A percentile compares a stretch with the other conserved stretches of the same genome.
Conservation (phyloP, 768 basidiomycete species). For the Cystofilobasidium bisporidii region DNA sequence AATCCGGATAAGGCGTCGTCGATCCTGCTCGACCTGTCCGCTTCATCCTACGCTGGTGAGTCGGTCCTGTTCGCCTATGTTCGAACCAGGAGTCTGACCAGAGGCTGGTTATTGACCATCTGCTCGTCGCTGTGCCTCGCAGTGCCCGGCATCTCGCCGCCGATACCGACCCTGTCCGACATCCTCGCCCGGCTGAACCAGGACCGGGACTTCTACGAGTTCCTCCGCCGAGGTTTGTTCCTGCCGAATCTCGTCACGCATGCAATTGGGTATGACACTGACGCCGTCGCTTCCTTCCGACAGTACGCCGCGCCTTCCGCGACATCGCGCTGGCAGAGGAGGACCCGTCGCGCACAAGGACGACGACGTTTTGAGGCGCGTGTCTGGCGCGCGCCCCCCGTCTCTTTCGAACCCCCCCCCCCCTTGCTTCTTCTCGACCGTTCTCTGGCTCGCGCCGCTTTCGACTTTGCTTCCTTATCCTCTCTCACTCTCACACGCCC, state of each 20-base stretch:
- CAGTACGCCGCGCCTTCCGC: conserved; percentile 14
- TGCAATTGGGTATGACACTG: background rate
- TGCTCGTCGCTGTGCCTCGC: background rate
- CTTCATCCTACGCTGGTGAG: conserved; percentile 15
- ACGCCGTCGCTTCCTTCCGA: background rate
- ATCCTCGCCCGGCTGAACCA: conserved; percentile 16
- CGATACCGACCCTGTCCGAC: conserved; percentile 6
- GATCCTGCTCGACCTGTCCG: conserved; percentile 14
- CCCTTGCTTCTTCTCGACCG: background rate
- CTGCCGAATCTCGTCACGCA: background rate
- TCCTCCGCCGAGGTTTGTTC: conserved; percentile 12
- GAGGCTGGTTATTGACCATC: too few species aligned
- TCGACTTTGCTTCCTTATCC: too few species aligned
- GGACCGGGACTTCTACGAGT: conserved; percentile 21
- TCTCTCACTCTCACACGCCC: too few species aligned
- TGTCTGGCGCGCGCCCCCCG: background rate
- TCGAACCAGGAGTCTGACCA: too few species aligned
- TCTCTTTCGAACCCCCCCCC: background rate
- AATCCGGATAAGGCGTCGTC: conserved; percentile 20
- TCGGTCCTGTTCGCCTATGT: too few species aligned
- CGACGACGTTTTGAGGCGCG: background rate
- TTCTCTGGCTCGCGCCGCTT: background rate
- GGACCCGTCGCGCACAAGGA: background rate
- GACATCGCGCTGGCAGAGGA: conserved; percentile 17
- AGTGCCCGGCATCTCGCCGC: conserved; percentile 18